Percentiles rank a stretch among this genome's conserved stretches.
Conservation (phyloP, 1,284 basidiomycete species). For the Trametes sp. region DNA sequence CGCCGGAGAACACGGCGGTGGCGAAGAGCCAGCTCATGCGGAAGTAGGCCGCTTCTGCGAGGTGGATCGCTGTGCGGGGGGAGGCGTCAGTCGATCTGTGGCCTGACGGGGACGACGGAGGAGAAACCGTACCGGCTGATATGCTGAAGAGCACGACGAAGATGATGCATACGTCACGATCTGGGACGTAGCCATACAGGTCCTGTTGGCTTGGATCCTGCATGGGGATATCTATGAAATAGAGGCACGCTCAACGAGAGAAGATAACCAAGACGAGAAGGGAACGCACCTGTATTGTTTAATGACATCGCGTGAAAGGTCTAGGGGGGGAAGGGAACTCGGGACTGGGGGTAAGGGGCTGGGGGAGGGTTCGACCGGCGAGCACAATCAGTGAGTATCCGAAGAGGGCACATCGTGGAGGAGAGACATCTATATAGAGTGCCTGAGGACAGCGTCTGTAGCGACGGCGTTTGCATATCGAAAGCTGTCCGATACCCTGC, state of each 20-base stretch:
- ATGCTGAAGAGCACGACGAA: slow-evolving; percentile 27
- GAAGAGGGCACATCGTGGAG: background rate
- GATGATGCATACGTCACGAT: slow-evolving; percentile 19
- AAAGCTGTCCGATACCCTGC: slow-evolving; percentile 14
- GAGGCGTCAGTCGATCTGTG: background rate
- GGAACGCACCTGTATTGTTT: slow-evolving; percentile 9
- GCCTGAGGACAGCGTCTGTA: background rate
- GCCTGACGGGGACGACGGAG: too few relatives aligned
- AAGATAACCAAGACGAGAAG: background rate
- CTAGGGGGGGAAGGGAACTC: background rate
- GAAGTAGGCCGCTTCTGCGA: slow-evolving; percentile 4
- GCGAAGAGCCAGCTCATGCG: slow-evolving; percentile 21
- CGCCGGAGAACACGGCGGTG: slow-evolving; percentile 15
- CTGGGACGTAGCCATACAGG: slow-evolving; percentile 23
- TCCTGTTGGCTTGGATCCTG: slow-evolving; percentile 1
- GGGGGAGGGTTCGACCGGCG: slow-evolving; percentile 16
- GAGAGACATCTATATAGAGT: slow-evolving; percentile 2
- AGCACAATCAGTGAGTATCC: slow-evolving; percentile 15
- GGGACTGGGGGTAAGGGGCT: background rate
- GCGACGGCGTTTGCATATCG: slow-evolving; percentile 3
- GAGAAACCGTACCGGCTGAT: slow-evolving; percentile 19
- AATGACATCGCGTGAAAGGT: background rate
- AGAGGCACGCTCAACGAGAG: background rate
- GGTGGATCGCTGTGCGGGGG: slow-evolving; percentile 4
- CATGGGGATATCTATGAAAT: background rate